A percentile compares a stretch with the other conserved stretches of the same genome.
Conservation (phyloP, 805 yeast species). For the Yarrowia divulgata region DNA sequence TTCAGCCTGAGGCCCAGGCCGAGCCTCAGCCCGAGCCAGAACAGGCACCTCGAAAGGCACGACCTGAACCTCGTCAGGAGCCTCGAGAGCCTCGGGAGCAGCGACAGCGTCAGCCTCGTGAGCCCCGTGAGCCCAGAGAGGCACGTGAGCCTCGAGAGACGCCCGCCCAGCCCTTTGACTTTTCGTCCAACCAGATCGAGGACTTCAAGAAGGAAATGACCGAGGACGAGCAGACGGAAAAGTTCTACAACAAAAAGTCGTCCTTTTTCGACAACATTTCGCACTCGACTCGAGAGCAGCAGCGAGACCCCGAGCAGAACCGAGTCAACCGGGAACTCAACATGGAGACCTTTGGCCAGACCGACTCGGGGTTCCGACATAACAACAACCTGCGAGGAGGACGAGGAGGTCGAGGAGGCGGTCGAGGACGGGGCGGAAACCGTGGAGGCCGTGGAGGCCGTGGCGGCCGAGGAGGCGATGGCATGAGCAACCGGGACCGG, state of each 20-base stretch:
- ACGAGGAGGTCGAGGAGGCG: constrained; percentile 60
- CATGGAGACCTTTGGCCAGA: constrained; percentile 83
- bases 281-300: constrained; percentile 56
- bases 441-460: constrained; percentile 52
- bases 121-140: constrained; percentile 20
- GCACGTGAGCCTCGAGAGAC: constrained; percentile 13
- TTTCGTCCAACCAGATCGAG: constrained; percentile 26
- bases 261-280: constrained; percentile 91
- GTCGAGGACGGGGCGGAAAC: constrained; percentile 51
- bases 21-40: neutral
- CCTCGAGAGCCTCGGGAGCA: constrained; percentile 13
- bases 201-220: constrained; percentile 40
- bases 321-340: constrained; percentile 60
- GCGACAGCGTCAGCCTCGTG: constrained; percentile 14
- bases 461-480: constrained; percentile 45
- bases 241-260: constrained; percentile 72
- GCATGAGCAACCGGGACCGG: constrained; percentile 35
- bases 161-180: constrained; percentile 23
- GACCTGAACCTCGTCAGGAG: constrained; percentile 25
- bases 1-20: neutral
- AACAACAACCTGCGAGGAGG: constrained; percentile 54
- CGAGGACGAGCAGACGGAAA: constrained; percentile 47
- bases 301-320: constrained; percentile 54
- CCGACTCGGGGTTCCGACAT: constrained; percentile 40
- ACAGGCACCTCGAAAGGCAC: constrained; percentile 19